Conservation (phyloP, 441 rosid genomes). For the Brassica balearica region DNA sequence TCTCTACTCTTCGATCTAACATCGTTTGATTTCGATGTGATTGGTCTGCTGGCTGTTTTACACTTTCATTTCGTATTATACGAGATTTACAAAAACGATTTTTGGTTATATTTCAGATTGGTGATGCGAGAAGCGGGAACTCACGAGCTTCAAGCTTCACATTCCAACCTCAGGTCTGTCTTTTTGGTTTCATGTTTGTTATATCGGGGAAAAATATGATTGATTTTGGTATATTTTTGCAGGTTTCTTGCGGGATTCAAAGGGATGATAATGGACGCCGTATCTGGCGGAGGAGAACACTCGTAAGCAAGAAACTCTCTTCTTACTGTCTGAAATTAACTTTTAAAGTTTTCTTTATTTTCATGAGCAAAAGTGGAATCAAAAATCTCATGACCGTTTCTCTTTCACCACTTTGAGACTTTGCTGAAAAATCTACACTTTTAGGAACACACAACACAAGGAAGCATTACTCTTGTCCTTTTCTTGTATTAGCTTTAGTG, state of each 20-base stretch:
- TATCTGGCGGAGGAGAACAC: slow-evolving; percentile 75
- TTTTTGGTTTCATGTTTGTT: too few relatives aligned
- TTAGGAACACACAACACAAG: neutral
- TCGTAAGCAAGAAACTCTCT: slow-evolving; percentile 48
- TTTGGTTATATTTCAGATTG: slow-evolving; percentile 39
- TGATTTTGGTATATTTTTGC: neutral
- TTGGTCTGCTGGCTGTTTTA: neutral
- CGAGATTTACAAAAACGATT: neutral
- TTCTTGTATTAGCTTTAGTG: neutral
- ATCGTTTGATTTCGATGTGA: neutral
- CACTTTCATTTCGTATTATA: neutral
- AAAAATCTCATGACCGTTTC: neutral
- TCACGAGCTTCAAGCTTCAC: slow-evolving; percentile 26
- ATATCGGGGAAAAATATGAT: neutral
- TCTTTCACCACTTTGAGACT: neutral
- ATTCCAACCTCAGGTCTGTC: slow-evolving; percentile 47
- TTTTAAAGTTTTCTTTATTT: neutral
- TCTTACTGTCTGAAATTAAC: neutral
- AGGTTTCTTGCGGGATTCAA: slow-evolving; percentile 52
- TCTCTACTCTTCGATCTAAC: neutral
- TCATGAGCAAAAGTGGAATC: slow-evolving; percentile 5
- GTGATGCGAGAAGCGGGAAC: slow-evolving; percentile 29
- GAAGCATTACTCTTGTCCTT: slow-evolving; percentile 7
- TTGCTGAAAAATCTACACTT: neutral
- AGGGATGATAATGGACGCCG: slow-evolving; percentile 57